Evolutionary conservation across 176 grass and related monocot species (phyloP).

Genomic region (bread wheat (Triticum aestivum)): DNA sequence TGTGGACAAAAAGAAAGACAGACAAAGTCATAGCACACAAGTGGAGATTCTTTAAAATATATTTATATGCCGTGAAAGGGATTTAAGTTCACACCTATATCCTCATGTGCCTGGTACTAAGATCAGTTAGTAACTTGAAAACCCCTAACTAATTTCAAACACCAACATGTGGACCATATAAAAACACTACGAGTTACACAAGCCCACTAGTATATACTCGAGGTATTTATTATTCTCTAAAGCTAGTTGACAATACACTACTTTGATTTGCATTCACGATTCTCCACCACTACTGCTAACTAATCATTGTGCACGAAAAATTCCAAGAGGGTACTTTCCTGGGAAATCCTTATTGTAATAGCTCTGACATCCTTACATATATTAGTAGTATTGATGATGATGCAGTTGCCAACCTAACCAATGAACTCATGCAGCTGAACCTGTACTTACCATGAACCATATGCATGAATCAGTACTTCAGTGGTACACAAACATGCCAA

Average conservation of each 20-base stretch:
- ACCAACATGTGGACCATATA: conserved; percentile 21
- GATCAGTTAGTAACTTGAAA: conserved; percentile 16
- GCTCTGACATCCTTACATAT: conserved; percentile 12
- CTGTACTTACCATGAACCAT: not conserved
- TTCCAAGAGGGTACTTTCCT: conserved; percentile 23
- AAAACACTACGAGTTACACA: conserved; percentile 11
- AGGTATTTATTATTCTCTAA: conserved; percentile 23
- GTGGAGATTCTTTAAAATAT: conserved; percentile 3
- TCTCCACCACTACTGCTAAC: not conserved
- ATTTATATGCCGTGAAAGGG: conserved; percentile 6
- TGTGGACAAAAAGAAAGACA: conserved; percentile 35
- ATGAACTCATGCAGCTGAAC: conserved; percentile 14
- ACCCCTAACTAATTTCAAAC: not conserved
- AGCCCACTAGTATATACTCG: conserved; percentile 7
- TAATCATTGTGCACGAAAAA: conserved; percentile 15
- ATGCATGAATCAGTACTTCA: not conserved
- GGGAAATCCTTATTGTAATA: conserved; percentile 4
- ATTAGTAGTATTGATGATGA: not conserved
- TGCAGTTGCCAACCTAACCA: conserved; percentile 6
- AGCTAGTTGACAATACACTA: conserved; percentile 2
- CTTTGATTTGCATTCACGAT: not conserved
- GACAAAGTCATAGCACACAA: conserved; percentile 26
- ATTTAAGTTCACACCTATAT: conserved; percentile 29
- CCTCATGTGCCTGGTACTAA: not conserved
- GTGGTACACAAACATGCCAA: conserved; percentile 7